Evolutionary conservation across 768 basidiomycete genomes (phyloP).

Genomic region (Cyclocybe aegerita): DNA sequence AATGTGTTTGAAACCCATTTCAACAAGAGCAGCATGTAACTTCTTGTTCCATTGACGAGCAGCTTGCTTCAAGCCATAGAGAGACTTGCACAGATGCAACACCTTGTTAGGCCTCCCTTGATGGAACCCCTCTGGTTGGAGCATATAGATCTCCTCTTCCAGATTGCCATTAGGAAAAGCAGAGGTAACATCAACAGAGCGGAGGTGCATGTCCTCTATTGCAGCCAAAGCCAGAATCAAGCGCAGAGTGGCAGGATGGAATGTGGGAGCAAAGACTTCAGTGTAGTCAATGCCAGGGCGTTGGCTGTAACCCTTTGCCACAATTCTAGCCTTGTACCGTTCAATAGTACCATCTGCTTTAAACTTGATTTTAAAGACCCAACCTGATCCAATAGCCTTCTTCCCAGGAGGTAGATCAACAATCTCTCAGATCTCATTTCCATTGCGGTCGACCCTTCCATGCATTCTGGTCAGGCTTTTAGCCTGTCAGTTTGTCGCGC

Average conservation of each 20-base stretch:
- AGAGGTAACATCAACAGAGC: slow-evolving; percentile 1
- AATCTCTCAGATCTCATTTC: too few species aligned
- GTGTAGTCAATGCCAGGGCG: slow-evolving; percentile 6
- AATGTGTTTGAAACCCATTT: slow-evolving; percentile 7
- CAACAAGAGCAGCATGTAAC: slow-evolving; percentile 12
- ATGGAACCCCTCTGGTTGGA: slow-evolving; percentile 6
- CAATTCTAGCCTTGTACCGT: slow-evolving; percentile 9
- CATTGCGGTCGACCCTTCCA: too few species aligned
- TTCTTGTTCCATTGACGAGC: slow-evolving; percentile 32
- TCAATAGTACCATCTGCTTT: slow-evolving; percentile 12
- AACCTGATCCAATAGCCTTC: slow-evolving; percentile 14
- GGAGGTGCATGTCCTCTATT: not conserved
- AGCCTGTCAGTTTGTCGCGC: too few species aligned
- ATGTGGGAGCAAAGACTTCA: slow-evolving; percentile 11
- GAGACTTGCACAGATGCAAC: slow-evolving; percentile 22
- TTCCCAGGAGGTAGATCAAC: too few species aligned
- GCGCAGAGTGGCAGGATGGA: too few species aligned
- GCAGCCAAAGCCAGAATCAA: slow-evolving; percentile 1
- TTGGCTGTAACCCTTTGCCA: slow-evolving; percentile 14
- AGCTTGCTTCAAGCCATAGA: slow-evolving; percentile 43
- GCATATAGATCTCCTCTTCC: slow-evolving; percentile 3
- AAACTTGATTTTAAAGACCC: slow-evolving; percentile 11
- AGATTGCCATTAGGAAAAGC: slow-evolving; percentile 5
- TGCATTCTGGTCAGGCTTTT: too few species aligned
- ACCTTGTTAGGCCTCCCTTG: slow-evolving; percentile 7